Base-by-base conservation (phyloP, 2,329 filamentous ascomycete species). In the Penicillium expansum region DNA sequence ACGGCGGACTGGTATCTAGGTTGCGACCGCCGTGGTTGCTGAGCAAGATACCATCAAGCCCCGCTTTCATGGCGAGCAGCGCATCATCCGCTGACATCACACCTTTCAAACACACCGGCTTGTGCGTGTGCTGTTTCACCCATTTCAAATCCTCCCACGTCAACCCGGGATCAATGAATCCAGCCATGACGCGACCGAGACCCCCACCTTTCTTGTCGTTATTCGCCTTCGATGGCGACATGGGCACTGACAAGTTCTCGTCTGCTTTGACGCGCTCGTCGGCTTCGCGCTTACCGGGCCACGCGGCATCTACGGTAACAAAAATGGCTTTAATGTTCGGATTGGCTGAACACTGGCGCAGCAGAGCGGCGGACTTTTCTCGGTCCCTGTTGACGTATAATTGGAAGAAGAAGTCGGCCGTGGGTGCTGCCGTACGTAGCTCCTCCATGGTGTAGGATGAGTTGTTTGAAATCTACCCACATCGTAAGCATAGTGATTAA, bases 21-120 rank as follows among this genome's bases (percentile, higher is more conserved):
- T 82, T 81, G 29, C 83, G 73, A 3, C 83, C 83, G 18, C 83
- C 83, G 54, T 86, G 83, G 58, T 86, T 86, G 58, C 79, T 83
- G 33, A 86, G 61, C 56, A 84, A 68, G 45, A 86, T 81, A 1
- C 82, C 83, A 56, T 83, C 77, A 47, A 81, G 73, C 0, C 81
- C 82, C 52, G 76, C 69, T 43, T 79, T 69, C 52, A 80, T 76
- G 0, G 83, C 82, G 37, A 76, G 64, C 14, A 75, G 75, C 0
- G 83, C 83, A 64, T 86, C 83, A 29, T 81, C 80, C 0, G 81
- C 82, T 20, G 75, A 79, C 73, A 84, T 83, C 3, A 85, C 77
- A 0, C 83, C 83, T 66, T 85, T 85, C 29, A 85, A 60, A 50
- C 84, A 79, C n/a, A 85, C 74, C 0, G 82, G 82, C 7, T 83